These are phyloP conservation scores for Hypocreales sp. DNA, from an alignment of 2,329 filamentous ascomycete species.

Conservation along the genomic window DNA sequence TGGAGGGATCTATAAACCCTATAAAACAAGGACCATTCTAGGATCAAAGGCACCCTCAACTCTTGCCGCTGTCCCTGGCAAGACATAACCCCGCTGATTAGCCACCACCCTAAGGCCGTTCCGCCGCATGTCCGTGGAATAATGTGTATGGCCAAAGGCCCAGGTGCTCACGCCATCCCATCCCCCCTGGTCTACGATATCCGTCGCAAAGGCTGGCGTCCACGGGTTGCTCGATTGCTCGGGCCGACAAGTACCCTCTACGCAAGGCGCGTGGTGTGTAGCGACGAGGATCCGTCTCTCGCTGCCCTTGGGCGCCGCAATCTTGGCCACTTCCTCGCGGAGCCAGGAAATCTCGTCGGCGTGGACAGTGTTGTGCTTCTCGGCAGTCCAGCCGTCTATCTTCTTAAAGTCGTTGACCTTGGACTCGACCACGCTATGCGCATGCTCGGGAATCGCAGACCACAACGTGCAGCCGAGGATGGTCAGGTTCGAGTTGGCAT, in stretches of 20 bases:
- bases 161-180: conserved; percentile 21
- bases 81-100: conserved; percentile 31
- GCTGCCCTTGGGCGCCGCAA: conserved; percentile 4
- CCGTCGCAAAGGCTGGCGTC: conserved; percentile 36
- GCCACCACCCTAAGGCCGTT: conserved; percentile 21
- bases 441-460: conserved; percentile 28
- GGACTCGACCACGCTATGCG: conserved; percentile 20
- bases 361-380: conserved; percentile 32
- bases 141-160: conserved; percentile 35
- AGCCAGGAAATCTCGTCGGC: conserved; percentile 35
- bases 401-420: conserved; percentile 37
- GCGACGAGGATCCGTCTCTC: conserved; percentile 26
- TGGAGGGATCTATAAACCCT: too few relatives aligned
- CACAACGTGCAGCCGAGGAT: conserved; percentile 43
- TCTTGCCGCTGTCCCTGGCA: too few relatives aligned
- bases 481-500: conserved; percentile 25
- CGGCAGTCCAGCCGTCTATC: conserved; percentile 34
- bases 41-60: too few relatives aligned
- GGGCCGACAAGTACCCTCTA: conserved; percentile 30
- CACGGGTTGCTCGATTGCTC: conserved; percentile 29
- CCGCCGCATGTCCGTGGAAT: conserved; percentile 18
- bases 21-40: too few relatives aligned
- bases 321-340: conserved; percentile 11
- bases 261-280: conserved; percentile 42
- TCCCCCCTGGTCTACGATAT: conserved; percentile 16